Evolutionary conservation across 148 eudicot genomes (phyloP).

Genomic region (Silene latifolia): DNA sequence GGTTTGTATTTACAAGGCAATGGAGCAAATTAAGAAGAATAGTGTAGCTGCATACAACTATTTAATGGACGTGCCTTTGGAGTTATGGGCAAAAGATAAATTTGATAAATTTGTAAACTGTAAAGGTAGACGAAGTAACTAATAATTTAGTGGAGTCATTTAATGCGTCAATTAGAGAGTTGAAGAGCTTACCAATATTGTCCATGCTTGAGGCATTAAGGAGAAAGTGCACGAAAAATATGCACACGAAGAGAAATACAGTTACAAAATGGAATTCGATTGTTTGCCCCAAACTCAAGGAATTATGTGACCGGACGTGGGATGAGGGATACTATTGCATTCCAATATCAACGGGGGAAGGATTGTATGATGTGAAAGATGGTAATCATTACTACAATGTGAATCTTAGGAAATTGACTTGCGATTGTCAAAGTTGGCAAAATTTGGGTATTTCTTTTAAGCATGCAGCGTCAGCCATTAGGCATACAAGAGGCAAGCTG

Average conservation of each 20-base stretch:
- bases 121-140: not conserved
- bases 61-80: not conserved
- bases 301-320: not conserved
- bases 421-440: too few species aligned
- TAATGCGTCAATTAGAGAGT: not conserved
- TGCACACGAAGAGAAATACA: not conserved
- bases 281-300: not conserved
- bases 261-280: not conserved
- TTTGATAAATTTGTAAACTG: not conserved
- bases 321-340: not conserved
- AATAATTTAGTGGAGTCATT: conserved; percentile 2
- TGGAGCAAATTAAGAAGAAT: not conserved
- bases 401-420: too few species aligned
- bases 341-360: not conserved
- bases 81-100: conserved; percentile 6
- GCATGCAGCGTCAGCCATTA: too few species aligned
- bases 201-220: not conserved
- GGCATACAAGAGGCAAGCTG: too few species aligned
- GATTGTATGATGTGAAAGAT: too few species aligned
- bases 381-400: too few species aligned
- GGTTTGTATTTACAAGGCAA: not conserved
- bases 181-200: not conserved
- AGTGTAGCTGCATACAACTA: not conserved
- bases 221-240: too few species aligned
- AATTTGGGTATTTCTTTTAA: too few species aligned